Conservation (phyloP, 495 filamentous ascomycete genomes). For the Aspergillus conjunctus region DNA sequence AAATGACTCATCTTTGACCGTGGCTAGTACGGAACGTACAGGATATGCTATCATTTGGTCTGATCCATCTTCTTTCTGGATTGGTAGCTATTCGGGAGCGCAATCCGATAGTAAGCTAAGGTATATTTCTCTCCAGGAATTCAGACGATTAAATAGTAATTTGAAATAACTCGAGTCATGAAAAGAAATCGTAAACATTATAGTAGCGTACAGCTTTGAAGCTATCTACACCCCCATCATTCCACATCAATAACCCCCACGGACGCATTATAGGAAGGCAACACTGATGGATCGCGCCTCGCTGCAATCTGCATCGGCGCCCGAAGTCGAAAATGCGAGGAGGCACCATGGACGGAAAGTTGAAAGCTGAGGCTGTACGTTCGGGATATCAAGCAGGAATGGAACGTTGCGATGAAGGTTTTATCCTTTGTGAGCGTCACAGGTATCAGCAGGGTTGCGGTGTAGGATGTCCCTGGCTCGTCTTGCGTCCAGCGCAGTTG, state of each 20-base stretch:
- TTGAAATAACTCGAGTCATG: no score
- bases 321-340: not conserved
- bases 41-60: no score
- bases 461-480: slow-evolving; percentile 45
- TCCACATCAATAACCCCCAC: slow-evolving; percentile 15
- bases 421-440: slow-evolving; percentile 59
- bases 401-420: slow-evolving; percentile 68
- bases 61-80: no score
- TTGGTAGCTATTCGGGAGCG: no score
- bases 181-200: no score
- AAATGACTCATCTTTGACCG: no score
- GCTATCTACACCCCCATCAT: not conserved
- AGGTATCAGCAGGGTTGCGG: slow-evolving; percentile 60
- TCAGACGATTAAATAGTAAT: no score
- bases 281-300: slow-evolving; percentile 4
- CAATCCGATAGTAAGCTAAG: no score
- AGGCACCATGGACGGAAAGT: slow-evolving; percentile 11
- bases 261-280: slow-evolving; percentile 16
- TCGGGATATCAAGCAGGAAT: slow-evolving; percentile 69
- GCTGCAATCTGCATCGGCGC: slow-evolving; percentile 16
- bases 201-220: no score
- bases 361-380: slow-evolving; percentile 64
- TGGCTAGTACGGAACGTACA: no score
- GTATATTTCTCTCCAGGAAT: no score
- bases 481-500: slow-evolving; percentile 12